A percentile compares a stretch with the other conserved stretches of the same genome.
Conservation (phyloP, 2,329 filamentous ascomycete species). For the Pseudohalonectria lignicola region DNA sequence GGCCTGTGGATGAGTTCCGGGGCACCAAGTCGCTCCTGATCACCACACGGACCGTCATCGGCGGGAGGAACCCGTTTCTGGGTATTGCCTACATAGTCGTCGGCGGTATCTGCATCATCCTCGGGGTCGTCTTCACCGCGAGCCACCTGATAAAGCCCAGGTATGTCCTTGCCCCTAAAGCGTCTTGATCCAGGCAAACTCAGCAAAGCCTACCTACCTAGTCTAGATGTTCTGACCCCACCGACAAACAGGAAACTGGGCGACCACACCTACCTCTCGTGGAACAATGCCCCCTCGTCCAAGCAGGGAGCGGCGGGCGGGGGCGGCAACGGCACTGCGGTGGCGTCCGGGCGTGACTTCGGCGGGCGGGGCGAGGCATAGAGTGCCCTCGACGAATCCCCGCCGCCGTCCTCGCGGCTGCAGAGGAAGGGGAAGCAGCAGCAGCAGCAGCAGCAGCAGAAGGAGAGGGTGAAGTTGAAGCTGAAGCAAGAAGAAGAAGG, state of each 20-base stretch:
- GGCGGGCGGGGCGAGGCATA: slow-evolving; percentile 13
- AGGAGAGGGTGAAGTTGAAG: too few species aligned
- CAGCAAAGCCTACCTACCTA: too few species aligned
- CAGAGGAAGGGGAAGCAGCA: too few species aligned
- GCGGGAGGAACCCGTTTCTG: slow-evolving; percentile 88
- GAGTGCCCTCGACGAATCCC: not conserved
- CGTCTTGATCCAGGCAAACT: not conserved
- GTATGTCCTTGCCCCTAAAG: slow-evolving; percentile 32
- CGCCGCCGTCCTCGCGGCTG: too few species aligned
- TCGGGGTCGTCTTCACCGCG: slow-evolving; percentile 79
- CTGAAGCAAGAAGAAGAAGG: too few species aligned
- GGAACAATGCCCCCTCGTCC: slow-evolving; percentile 57
- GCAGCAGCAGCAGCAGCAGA: too few species aligned
- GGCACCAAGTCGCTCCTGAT: slow-evolving; percentile 87
- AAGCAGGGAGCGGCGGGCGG: slow-evolving; percentile 26
- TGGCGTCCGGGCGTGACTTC: slow-evolving; percentile 46
- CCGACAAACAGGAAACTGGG: slow-evolving; percentile 82
- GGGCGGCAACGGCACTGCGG: slow-evolving; percentile 24
- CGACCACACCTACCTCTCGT: slow-evolving; percentile 93
- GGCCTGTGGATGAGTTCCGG: slow-evolving; percentile 66
- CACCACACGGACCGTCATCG: slow-evolving; percentile 84
- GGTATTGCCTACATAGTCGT: slow-evolving; percentile 95
- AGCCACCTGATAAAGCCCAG: slow-evolving; percentile 86
- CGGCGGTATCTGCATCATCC: slow-evolving; percentile 80
- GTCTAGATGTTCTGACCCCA: too few species aligned